Base-by-base conservation (phyloP, 768 basidiomycete species). In the Chalciporus piperatus region DNA sequence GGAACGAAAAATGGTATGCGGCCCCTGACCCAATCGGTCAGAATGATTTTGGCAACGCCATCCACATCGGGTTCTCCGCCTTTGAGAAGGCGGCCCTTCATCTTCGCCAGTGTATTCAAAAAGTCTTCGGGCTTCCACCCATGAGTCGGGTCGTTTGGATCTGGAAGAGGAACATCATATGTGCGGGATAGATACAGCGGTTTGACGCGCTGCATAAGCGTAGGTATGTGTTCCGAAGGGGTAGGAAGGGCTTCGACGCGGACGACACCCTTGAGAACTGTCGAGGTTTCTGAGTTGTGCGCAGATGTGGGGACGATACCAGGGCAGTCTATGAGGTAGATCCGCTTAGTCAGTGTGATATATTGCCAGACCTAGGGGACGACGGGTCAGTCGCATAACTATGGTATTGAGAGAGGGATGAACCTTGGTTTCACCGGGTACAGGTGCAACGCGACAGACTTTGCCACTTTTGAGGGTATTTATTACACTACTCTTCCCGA, bases 291-390 rank as follows among this genome's bases (percentile, higher is more conserved):
- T 2, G 89, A 82, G 70, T 98, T 95, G 55, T 89, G 79, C 2
- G 92, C 89, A 20, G 93, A 95, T 16, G 93, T 87, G 2, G 96
- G 96, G 2, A 98, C 97, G 69, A 98, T 91, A 44, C 97, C 97
- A 25, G 97, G 97, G 67, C 97, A 99, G 72, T 99, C 97, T 74
- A 99, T 98, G 59, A 99, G 87, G 76, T 98, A 99, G 67, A 99
- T 99, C 48, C 90, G 82, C 56, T 88, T 83, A 53, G 95, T 99
- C 38, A 99, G 76, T 25, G 93, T 95, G 74, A 99, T 98, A 71
- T 99, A 99, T 79, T 99, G 96, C 97, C 97, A 99, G 59, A 98
- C 95, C 71, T 71, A 50, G n/a, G 35, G 41, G 8, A 51, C 39
- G 33, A 43, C 53, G 33, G 3, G 23, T 54, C 17, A 40, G 32